Percentiles rank a stretch among this genome's conserved stretches.
phyloP scores from a whole-genome alignment of 176 grass and related monocot genomes.

The Musa itinerans region DNA sequence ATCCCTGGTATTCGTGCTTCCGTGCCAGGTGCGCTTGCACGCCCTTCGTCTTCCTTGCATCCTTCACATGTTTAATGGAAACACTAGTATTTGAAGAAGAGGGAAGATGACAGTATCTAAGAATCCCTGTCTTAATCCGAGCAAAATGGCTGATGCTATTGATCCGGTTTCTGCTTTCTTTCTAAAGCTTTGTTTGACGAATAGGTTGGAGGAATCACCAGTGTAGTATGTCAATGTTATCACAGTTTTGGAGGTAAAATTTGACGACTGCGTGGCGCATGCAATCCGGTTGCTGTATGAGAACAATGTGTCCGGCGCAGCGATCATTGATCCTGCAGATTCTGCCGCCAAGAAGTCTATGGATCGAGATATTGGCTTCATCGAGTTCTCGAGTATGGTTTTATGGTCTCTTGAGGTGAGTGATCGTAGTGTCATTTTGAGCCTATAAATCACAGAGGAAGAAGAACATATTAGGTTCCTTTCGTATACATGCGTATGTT shows the following conservation, averaged over 20 bases:
- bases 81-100: too few relatives aligned
- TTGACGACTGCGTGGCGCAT: conserved; percentile 22
- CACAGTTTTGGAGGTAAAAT: conserved; percentile 47
- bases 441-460: neutral
- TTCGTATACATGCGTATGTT: neutral
- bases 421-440: neutral
- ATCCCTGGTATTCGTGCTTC: conserved; percentile 19
- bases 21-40: neutral
- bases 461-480: neutral
- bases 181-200: too few relatives aligned
- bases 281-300: conserved; percentile 35
- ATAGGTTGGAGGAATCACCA: too few relatives aligned
- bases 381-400: conserved; percentile 34
- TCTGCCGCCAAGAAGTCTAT: conserved; percentile 28
- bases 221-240: too few relatives aligned
- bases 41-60: too few relatives aligned
- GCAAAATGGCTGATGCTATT: too few relatives aligned
- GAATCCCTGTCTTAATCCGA: too few relatives aligned
- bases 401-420: conserved; percentile 43
- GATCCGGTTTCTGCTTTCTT: too few relatives aligned
- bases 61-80: too few relatives aligned
- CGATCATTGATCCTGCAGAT: conserved; percentile 36
- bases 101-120: too few relatives aligned
- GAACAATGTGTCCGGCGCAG: conserved; percentile 20
- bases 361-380: conserved; percentile 45